Base-by-base conservation (phyloP, 257 asterid genomes). In the Solanum paucissectum region DNA sequence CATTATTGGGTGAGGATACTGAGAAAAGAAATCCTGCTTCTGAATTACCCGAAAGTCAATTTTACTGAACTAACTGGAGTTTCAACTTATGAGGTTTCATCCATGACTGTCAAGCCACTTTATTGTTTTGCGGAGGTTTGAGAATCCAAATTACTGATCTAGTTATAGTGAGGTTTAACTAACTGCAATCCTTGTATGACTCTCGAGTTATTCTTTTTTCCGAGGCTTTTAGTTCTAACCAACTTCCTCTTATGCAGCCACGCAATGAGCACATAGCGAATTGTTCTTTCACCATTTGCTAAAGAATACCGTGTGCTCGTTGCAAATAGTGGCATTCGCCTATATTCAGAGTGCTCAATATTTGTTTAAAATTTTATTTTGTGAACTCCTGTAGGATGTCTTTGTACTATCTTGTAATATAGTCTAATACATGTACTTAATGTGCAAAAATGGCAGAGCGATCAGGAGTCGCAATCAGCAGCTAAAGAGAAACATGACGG, bases 371-470 rank as follows among this genome's bases (percentile, higher is more conserved):
- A 9, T 81, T 79, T 79, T 44, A 44, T 40, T 76, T 75, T 40
- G 23, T 76, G 58, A n/a, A 12, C 11, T 23, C 34, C 83, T 27
- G 69, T 82, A 32, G 20, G 12, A 32, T 82, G 29, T 82, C 21
- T 82, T 82, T 82, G 86, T 82, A 18, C 40, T 20, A 32, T 82
- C 71, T 82, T 20, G 44, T 49, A 18, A 49, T 49, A 11, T 49
- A 49, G 69, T 49, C 86, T 82, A 49, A 20, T 32, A 82, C 69
- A 81, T 49, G 42, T 49, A 49, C 32, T n/a, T 76, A 4, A 40
- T 76, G 62, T 49, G 46, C 44, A 20, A 29, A 32, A 49, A 71
- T 88, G 79, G 72, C 95, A 94, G 98, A 83, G 90, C 86, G 89
- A 87, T 34, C 93, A 92, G 66, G 91, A 87, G 82, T 84, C 73